Evolutionary conservation across 805 yeast genomes (phyloP).

Genomic region (Groenewaldozyma salmanticensis): DNA sequence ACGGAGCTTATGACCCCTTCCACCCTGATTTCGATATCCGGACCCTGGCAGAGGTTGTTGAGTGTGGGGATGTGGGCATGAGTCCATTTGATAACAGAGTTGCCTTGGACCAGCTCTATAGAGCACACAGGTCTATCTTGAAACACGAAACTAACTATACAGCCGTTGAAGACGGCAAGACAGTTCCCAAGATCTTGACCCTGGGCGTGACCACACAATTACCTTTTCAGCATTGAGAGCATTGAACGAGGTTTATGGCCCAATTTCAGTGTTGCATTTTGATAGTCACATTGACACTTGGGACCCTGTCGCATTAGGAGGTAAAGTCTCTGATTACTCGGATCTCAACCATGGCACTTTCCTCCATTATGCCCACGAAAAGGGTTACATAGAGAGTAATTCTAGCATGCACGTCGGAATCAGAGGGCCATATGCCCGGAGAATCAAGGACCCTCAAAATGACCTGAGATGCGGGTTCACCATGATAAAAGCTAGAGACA

Average conservation of each 20-base stretch:
- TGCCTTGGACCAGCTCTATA: slow-evolving; percentile 49
- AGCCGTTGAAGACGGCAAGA: slow-evolving; percentile 23
- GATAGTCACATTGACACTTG: slow-evolving; percentile 67
- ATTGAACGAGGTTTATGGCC: slow-evolving; percentile 47
- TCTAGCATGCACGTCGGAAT: slow-evolving; percentile 52
- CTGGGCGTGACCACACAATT: slow-evolving; percentile 73
- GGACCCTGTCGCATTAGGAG: slow-evolving; percentile 55
- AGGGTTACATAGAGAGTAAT: slow-evolving; percentile 43
- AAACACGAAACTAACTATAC: slow-evolving; percentile 12
- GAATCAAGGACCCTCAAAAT: slow-evolving; percentile 42
- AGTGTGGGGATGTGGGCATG: slow-evolving; percentile 61
- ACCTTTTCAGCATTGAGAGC: slow-evolving; percentile 61
- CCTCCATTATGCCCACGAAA: slow-evolving; percentile 59
- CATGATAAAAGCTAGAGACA: slow-evolving; percentile 57
- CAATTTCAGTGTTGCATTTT: slow-evolving; percentile 58
- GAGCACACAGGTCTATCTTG: slow-evolving; percentile 37
- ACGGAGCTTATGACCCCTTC: slow-evolving; percentile 30
- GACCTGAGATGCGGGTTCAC: slow-evolving; percentile 55
- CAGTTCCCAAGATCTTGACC: slow-evolving; percentile 48
- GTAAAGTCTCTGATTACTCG: slow-evolving; percentile 50
- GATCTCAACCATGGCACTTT: slow-evolving; percentile 60
- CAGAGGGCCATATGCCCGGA: slow-evolving; percentile 48
- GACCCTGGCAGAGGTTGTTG: slow-evolving; percentile 45
- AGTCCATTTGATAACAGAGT: slow-evolving; percentile 53
- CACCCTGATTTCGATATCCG: slow-evolving; percentile 50